Evolutionary conservation across 2,329 filamentous ascomycete genomes (phyloP).

Genomic region (Trichophyton schoenleinii): DNA sequence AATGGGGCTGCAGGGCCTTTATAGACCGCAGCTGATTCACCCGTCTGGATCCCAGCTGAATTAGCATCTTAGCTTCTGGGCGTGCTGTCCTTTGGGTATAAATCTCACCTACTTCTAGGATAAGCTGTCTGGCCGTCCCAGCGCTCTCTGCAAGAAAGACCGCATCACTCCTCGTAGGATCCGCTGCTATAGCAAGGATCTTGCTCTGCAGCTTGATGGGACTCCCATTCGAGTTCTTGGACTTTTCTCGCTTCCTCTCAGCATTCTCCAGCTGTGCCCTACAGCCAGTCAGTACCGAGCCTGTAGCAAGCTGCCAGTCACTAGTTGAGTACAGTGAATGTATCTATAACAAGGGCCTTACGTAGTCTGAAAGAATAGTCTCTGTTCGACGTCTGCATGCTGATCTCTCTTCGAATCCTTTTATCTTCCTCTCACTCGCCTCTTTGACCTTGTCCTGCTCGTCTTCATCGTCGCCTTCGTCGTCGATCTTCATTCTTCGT

Average conservation of each 20-base stretch:
- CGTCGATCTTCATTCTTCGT: not conserved
- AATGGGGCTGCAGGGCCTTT: slow-evolving; percentile 68
- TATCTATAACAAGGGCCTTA: slow-evolving; percentile 36
- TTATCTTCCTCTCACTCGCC: not conserved
- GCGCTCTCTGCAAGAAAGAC: slow-evolving; percentile 78
- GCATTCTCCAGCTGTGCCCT: slow-evolving; percentile 40
- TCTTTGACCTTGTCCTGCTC: not conserved
- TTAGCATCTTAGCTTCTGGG: not conserved
- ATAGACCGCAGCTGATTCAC: slow-evolving; percentile 41
- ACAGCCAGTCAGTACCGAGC: slow-evolving; percentile 10
- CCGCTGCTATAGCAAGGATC: slow-evolving; percentile 59
- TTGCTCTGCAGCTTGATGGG: slow-evolving; percentile 76
- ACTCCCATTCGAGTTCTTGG: slow-evolving; percentile 70
- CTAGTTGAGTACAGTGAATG: not conserved
- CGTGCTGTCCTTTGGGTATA: slow-evolving; percentile 1
- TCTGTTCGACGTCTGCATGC: slow-evolving; percentile 58
- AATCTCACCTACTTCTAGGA: slow-evolving; percentile 55
- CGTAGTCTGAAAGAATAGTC: slow-evolving; percentile 86
- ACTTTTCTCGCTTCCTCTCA: slow-evolving; percentile 54
- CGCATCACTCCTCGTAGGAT: slow-evolving; percentile 49
- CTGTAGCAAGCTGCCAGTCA: not conserved
- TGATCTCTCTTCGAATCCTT: slow-evolving; percentile 18
- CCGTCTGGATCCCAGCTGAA: slow-evolving; percentile 25
- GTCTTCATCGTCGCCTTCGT: not conserved
- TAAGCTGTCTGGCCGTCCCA: slow-evolving; percentile 62